Evolutionary conservation across 2,329 filamentous ascomycete genomes (phyloP), one percentile per base, ranked within the genome.

Genomic region (Ceratocystis harringtonii): DNA sequence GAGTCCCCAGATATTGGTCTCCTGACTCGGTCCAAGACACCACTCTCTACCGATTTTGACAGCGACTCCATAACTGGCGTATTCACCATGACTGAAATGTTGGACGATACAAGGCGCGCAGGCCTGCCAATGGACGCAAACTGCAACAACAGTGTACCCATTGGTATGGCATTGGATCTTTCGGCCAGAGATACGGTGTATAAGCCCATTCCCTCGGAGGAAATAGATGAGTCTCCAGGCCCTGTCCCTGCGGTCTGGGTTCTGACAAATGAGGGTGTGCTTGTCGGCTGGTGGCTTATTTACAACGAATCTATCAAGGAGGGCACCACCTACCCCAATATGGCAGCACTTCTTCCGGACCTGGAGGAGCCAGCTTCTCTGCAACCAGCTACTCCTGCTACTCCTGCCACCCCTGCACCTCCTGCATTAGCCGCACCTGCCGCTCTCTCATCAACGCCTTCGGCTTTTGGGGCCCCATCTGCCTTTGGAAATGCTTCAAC

Each of bases 251-350:
- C 86, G 10, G 79, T 96, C 52, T 87, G 94, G 80, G 81, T 90
- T 36, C 78, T 99, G 17, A 97, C 95, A 68, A 87, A 96, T 69
- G 90, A 96, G 71, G 94, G 94, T 69, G 77, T 95, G 8, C 78
- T 99, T 17, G 85, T 84, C 58, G 82, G 85, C 12, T 99, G 92
- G 91, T 96, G 92, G 90, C 76, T 97, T 55, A 82, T 97, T 22
- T 96, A 96, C 75, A 84, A 88, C 44, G 90, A 95, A 52, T 91
- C 92, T 1, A 85, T 99, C 68, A 84, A 86, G 67, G 79, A 86
- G 70, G 86, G 86, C 2, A 84, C 83, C 5, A 82, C 84, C 0
- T 97, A 91, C 73, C 82, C 87, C 50, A 89, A 88, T 3, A 78
- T 96, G 69, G 77, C 80, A 50, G 77, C 61, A 28, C 76, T 57